Percentiles rank a stretch among this genome's conserved stretches.
These are phyloP conservation scores for Aspergillus sp. DNA, from an alignment of 2,329 filamentous ascomycete genomes.

Conservation along the genomic window DNA sequence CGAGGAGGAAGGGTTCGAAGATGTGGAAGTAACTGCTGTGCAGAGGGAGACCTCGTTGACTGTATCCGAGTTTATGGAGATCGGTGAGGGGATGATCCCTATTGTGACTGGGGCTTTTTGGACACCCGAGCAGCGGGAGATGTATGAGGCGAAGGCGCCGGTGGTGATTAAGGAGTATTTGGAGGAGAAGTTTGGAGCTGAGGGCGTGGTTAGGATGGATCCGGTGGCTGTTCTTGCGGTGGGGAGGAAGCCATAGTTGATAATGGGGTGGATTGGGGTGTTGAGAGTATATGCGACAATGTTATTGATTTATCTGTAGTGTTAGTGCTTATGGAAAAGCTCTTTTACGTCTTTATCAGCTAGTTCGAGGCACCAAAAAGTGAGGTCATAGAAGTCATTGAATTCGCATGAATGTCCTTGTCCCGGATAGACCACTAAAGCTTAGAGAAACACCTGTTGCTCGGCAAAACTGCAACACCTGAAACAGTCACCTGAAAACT, in stretches of 20 bases:
- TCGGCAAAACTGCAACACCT: constrained; percentile 26
- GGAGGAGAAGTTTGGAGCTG: constrained; percentile 25
- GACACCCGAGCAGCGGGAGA: constrained; percentile 30
- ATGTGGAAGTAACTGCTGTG: constrained; percentile 25
- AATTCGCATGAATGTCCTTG: constrained; percentile 29
- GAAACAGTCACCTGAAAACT: constrained; percentile 30
- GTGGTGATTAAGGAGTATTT: constrained; percentile 27
- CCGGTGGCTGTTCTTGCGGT: constrained; percentile 34
- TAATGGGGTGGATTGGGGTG: too few relatives aligned
- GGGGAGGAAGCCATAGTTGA: constrained; percentile 26
- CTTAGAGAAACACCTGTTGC: constrained; percentile 31
- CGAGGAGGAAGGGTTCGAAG: constrained; percentile 25
- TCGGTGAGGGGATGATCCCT: constrained; percentile 24
- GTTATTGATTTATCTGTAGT: not conserved
- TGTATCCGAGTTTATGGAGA: constrained; percentile 24
- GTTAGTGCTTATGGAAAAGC: not conserved
- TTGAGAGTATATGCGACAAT: too few relatives aligned
- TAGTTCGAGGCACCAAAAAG: too few relatives aligned
- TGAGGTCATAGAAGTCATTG: constrained; percentile 27
- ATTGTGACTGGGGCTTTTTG: constrained; percentile 30
- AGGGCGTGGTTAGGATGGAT: constrained; percentile 25
- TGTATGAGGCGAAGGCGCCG: constrained; percentile 21
- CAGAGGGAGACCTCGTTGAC: constrained; percentile 16
- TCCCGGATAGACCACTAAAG: constrained; percentile 26
- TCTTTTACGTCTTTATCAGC: not conserved